These are phyloP conservation scores for Cordyceps sp. DNA, from an alignment of 2,329 filamentous ascomycete genomes.

Conservation along the genomic window DNA sequence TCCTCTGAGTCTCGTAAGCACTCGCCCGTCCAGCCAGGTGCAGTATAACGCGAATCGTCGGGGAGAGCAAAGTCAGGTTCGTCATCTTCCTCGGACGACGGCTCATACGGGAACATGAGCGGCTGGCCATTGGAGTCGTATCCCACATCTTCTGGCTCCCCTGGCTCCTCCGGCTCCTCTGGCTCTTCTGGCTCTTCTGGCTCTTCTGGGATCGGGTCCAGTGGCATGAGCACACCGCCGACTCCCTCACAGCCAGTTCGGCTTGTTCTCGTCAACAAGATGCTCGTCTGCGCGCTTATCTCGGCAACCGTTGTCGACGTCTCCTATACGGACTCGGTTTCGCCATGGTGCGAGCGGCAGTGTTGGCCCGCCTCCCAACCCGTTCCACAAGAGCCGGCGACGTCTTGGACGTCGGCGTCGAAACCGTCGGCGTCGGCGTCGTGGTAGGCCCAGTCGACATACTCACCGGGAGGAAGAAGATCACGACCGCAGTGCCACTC, in stretches of 20 bases:
- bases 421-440: constrained; percentile 14
- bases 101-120: constrained; percentile 28
- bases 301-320: neutral
- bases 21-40: constrained; percentile 58
- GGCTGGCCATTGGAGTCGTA: constrained; percentile 14
- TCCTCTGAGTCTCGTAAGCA: constrained; percentile 93
- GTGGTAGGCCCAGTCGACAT: constrained; percentile 12
- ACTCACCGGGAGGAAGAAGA: constrained; percentile 35
- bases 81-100: constrained; percentile 35
- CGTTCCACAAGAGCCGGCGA: neutral
- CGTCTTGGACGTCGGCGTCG: constrained; percentile 8
- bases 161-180: too few relatives aligned
- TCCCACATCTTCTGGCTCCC: neutral
- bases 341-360: neutral
- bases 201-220: too few relatives aligned
- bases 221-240: neutral
- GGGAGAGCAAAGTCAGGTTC: constrained; percentile 40
- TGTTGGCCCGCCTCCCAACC: neutral
- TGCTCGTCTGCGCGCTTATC: neutral
- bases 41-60: constrained; percentile 45
- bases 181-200: too few relatives aligned
- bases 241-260: neutral
- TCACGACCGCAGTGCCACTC: constrained; percentile 12
- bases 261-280: too few relatives aligned
- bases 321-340: constrained; percentile 1